phyloP scores from a whole-genome alignment of 2,329 filamentous ascomycete species.

The Claviceps quebecensis region DNA sequence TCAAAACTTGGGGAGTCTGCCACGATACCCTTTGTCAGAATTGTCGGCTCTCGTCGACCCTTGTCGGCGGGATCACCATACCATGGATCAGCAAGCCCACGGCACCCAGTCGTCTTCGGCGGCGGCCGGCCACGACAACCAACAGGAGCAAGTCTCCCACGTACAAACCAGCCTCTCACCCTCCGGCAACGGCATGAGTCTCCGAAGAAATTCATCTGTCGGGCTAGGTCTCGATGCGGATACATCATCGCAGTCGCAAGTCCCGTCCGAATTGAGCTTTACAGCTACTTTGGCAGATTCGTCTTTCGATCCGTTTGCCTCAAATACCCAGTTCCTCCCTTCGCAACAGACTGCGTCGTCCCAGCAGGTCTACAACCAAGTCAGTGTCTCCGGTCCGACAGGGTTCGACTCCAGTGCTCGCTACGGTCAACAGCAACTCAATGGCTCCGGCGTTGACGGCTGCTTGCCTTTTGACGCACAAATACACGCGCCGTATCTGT shows the following conservation, averaged over 20 bases:
- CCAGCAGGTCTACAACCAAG: slow-evolving; percentile 14
- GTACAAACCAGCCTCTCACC: slow-evolving; percentile 52
- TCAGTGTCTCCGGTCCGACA: slow-evolving; percentile 22
- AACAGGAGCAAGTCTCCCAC: slow-evolving; percentile 39
- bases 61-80: slow-evolving; percentile 17
- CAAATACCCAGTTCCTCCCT: slow-evolving; percentile 34
- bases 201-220: slow-evolving; percentile 31
- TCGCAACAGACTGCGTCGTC: slow-evolving; percentile 27
- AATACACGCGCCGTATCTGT: slow-evolving; percentile 27
- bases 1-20: slow-evolving; percentile 32
- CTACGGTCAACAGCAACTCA: slow-evolving; percentile 29
- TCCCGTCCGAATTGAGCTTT: slow-evolving; percentile 22
- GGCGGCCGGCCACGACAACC: slow-evolving; percentile 23
- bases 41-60: not conserved
- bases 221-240: slow-evolving; percentile 47
- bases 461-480: slow-evolving; percentile 28
- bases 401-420: slow-evolving; percentile 28
- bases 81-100: slow-evolving; percentile 29
- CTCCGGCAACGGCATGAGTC: slow-evolving; percentile 39
- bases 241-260: slow-evolving; percentile 24
- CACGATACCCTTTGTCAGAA: slow-evolving; percentile 16
- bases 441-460: slow-evolving; percentile 19
- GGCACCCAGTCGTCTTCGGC: slow-evolving; percentile 51
- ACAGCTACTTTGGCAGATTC: slow-evolving; percentile 9
- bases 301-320: slow-evolving; percentile 31